Conservation (phyloP, 208 protist species). For the Histomonas meleagridis region DNA sequence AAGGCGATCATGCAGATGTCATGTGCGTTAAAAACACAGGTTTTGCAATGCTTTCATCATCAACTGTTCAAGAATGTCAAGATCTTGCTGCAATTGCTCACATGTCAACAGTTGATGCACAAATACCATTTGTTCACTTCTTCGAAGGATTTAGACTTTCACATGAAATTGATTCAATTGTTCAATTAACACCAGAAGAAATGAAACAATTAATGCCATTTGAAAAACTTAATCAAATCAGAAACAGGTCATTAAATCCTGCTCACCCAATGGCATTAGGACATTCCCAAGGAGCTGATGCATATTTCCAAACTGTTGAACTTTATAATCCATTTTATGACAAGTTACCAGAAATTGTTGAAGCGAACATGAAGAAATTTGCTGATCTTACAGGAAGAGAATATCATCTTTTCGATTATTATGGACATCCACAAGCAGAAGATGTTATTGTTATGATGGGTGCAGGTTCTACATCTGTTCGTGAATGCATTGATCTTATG, state of each 20-base stretch:
- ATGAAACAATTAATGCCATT: constrained; percentile 41
- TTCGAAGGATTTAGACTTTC: constrained; percentile 50
- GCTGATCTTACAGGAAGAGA: constrained; percentile 50
- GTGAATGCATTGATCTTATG: constrained; percentile 53
- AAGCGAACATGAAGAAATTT: constrained; percentile 52
- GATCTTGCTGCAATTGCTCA: constrained; percentile 60
- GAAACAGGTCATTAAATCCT: constrained; percentile 51
- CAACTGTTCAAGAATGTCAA: constrained; percentile 54
- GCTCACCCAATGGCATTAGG: constrained; percentile 52
- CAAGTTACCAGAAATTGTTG: constrained; percentile 48
- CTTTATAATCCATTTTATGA: constrained; percentile 54
- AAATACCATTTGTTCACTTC: constrained; percentile 51
- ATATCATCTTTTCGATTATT: constrained; percentile 59
- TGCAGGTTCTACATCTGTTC: constrained; percentile 40
- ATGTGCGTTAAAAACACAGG: constrained; percentile 53
- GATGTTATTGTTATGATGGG: constrained; percentile 59
- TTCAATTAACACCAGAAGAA: background rate
- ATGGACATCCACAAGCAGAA: constrained; percentile 52
- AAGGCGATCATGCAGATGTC: constrained; percentile 60
- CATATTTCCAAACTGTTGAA: constrained; percentile 56
- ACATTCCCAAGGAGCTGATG: constrained; percentile 50
- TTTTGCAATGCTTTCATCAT: constrained; percentile 54
- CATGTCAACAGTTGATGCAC: constrained; percentile 53
- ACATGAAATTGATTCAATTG: constrained; percentile 45
- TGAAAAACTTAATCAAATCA: constrained; percentile 45